Evolutionary conservation across 106 monocot genomes (phyloP), one percentile per base, ranked within the genome.

Genomic region (Platanthera guangdongensis): DNA sequence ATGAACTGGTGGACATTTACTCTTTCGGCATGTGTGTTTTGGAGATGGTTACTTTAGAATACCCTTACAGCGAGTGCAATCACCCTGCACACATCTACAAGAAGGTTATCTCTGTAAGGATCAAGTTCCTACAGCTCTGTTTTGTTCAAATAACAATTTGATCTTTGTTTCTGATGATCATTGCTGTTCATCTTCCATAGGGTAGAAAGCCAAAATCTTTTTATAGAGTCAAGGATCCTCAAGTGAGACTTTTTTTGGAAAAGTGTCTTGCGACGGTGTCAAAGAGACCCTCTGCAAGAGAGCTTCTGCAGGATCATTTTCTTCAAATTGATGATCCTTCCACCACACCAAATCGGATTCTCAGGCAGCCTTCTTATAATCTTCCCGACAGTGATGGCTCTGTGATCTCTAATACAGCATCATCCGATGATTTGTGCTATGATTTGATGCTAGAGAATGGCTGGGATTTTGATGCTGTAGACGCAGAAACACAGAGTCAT

Each of bases 21-120:
- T 84, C 90, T 51, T 90, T 87, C 63, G 90, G 90, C 8, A 89
- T 89, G 89, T 89, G 89, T 52, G 74, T 89, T 13, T 75, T 89
- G 72, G 89, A 89, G 76, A 89, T 89, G 89, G 86, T 89, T 12
- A 86, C 86, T 28, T 80, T 86, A 8, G 89, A 89, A 63, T 86
- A 86, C 54, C 89, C 89, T 4, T 89, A 89, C 53, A 86, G 86
- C n/a, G 89, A 89, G 77, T 89, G 89, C 74, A 82, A 60, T 32
- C 81, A 86, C 59, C 80, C 84, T 53, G 87, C 84, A 4, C 84
- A 90, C 57, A 90, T 90, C 74, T 87, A 90, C 83, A 87, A 85
- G 78, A 90, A 85, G 74, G 84, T 90, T 46, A 79, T 74, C 53
- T 80, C 84, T 65, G 90, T 81, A 80, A 82, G 82, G 21, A 5